A percentile compares a stretch with the other conserved stretches of the same genome.
Evolutionary conservation across 2,329 filamentous ascomycete species (phyloP).

Genomic region (Tympanopsis confertula): DNA sequence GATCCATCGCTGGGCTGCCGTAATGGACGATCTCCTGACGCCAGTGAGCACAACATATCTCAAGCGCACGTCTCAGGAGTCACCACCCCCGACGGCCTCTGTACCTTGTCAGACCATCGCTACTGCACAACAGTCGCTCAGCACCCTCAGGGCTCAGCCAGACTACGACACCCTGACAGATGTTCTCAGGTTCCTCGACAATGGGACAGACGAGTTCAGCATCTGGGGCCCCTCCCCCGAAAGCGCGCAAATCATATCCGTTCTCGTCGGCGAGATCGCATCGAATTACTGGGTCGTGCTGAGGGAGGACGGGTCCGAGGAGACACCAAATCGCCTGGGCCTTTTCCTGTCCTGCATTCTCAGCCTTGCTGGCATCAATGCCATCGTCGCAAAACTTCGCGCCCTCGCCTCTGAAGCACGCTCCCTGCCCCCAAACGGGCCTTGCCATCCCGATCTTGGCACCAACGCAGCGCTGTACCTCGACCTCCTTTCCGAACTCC

Average conservation of each 20-base stretch:
- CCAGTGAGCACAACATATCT: conserved; percentile 40
- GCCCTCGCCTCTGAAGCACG: conserved; percentile 43
- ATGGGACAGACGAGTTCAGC: conserved; percentile 29
- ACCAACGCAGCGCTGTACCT: conserved; percentile 31
- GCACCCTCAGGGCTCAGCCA: conserved; percentile 49
- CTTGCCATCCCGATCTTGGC: conserved; percentile 25
- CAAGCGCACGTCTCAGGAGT: conserved; percentile 21
- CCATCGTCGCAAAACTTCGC: conserved; percentile 58
- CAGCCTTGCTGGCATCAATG: conserved; percentile 68
- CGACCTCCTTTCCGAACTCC: conserved; percentile 27
- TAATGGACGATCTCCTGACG: conserved; percentile 44
- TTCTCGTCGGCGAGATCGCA: conserved; percentile 61
- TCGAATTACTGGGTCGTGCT: conserved; percentile 72
- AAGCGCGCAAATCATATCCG: conserved; percentile 64
- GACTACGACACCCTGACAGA: conserved; percentile 41
- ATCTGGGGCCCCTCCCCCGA: conserved; percentile 53
- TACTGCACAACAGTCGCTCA: conserved; percentile 36
- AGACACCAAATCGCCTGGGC: conserved; percentile 22
- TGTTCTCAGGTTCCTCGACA: conserved; percentile 38
- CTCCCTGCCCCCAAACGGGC: conserved; percentile 15
- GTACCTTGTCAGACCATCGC: conserved; percentile 3
- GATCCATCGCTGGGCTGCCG: conserved; percentile 4
- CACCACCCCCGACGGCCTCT: conserved; percentile 16
- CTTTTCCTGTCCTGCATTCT: conserved; percentile 54
- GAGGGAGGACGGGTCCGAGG: conserved; percentile 25